Evolutionary conservation across 441 rosid species (phyloP).

Genomic region (Mallotus repandus): DNA sequence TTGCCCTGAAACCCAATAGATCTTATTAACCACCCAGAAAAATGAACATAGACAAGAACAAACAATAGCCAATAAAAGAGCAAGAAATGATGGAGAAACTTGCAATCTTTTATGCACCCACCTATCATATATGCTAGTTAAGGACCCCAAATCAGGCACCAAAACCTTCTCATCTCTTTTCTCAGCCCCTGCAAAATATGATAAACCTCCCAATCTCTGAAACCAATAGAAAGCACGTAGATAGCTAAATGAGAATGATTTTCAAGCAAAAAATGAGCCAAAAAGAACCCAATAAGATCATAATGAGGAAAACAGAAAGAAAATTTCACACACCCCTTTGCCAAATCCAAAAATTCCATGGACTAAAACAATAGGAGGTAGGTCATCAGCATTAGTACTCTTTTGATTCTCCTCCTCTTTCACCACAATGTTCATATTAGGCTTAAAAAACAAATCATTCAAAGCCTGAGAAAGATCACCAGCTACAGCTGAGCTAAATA

Average conservation of each 20-base stretch:
- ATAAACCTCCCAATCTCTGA: conserved; percentile 84
- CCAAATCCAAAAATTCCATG: conserved; percentile 99
- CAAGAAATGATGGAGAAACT: neutral
- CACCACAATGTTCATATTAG: conserved; percentile 40
- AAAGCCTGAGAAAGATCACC: conserved; percentile 72
- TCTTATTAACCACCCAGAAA: neutral
- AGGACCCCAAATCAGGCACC: conserved; percentile 96
- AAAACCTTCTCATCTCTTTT: conserved; percentile 90
- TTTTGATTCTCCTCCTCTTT: conserved; percentile 37
- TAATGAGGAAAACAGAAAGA: neutral
- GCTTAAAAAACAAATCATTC: conserved; percentile 52
- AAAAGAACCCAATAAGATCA: neutral
- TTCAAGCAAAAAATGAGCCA: neutral
- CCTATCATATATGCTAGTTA: conserved; percentile 91
- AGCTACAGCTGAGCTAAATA: conserved; percentile 84
- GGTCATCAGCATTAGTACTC: conserved; percentile 33
- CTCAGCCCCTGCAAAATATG: conserved; percentile 97
- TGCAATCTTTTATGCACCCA: conserved; percentile 27
- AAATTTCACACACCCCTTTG: conserved; percentile 59
- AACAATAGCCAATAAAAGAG: neutral
- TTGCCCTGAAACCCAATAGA: conserved; percentile 58
- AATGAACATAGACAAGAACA: neutral
- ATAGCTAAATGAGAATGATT: conserved; percentile 15
- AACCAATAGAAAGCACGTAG: conserved; percentile 18
- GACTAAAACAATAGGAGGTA: conserved; percentile 88